Evolutionary conservation across 2,329 filamentous ascomycete genomes (phyloP).

Genomic region (Talaromyces islandicus): DNA sequence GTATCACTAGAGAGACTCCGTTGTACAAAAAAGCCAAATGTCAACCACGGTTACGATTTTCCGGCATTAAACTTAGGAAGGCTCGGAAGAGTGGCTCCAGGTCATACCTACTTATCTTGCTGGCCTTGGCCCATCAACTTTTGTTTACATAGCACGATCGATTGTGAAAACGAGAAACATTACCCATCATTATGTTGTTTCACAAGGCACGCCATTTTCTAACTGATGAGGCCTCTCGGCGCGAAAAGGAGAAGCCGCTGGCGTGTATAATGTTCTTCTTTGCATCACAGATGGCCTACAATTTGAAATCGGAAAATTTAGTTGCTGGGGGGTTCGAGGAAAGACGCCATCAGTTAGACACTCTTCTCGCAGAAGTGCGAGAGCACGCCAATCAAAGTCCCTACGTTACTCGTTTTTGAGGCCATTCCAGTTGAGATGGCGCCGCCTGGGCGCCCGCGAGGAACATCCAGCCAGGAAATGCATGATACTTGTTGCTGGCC

Average conservation of each 20-base stretch:
- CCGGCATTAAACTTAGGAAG: neutral
- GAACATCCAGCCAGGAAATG: slow-evolving; percentile 15
- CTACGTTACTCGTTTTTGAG: slow-evolving; percentile 19
- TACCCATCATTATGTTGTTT: slow-evolving; percentile 2
- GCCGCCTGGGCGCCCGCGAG: slow-evolving; percentile 11
- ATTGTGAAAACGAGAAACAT: neutral
- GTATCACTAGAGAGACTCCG: neutral
- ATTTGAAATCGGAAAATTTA: slow-evolving; percentile 12
- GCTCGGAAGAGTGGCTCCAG: neutral
- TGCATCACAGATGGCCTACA: slow-evolving; percentile 20
- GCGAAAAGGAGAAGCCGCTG: slow-evolving; percentile 10
- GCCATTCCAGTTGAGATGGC: slow-evolving; percentile 21
- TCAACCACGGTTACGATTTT: neutral
- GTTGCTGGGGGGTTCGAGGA: slow-evolving; percentile 1
- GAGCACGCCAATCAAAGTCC: slow-evolving; percentile 19
- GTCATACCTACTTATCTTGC: neutral
- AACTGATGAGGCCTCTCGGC: neutral
- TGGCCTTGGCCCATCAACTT: neutral
- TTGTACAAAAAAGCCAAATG: neutral
- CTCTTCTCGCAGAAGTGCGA: slow-evolving; percentile 17
- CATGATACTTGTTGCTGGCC: slow-evolving; percentile 22
- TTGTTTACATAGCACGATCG: neutral
- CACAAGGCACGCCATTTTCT: slow-evolving; percentile 3
- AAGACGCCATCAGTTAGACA: slow-evolving; percentile 17
- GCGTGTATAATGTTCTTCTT: slow-evolving; percentile 24